These are phyloP conservation scores for Chrysoporthe puriensis DNA, from an alignment of 2,329 filamentous ascomycete species.

Conservation along the genomic window DNA sequence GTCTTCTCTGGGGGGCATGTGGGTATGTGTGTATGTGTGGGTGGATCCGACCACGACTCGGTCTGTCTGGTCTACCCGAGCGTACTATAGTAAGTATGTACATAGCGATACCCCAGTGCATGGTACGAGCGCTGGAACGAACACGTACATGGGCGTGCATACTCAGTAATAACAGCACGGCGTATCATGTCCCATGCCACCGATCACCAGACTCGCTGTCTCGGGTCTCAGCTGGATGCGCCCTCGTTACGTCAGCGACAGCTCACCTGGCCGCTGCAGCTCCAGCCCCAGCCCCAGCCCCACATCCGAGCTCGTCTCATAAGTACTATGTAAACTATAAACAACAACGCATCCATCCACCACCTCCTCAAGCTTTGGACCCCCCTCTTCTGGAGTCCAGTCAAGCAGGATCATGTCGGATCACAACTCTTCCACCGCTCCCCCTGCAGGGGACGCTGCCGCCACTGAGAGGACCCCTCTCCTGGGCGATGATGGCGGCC, in stretches of 20 bases:
- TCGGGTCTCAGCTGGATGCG: not conserved
- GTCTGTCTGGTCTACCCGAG: too few relatives aligned
- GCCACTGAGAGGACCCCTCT: constrained; percentile 27
- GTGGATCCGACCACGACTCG: too few relatives aligned
- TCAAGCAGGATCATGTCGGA: not conserved
- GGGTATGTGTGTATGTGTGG: too few relatives aligned
- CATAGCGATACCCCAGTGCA: too few relatives aligned
- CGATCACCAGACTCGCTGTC: not conserved
- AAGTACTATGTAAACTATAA: not conserved
- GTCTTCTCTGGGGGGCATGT: too few relatives aligned
- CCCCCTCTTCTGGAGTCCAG: not conserved
- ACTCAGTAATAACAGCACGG: too few relatives aligned
- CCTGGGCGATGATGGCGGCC: constrained; percentile 21
- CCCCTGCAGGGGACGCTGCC: not conserved
- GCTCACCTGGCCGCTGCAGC: not conserved
- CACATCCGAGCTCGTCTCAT: not conserved
- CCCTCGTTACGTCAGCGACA: not conserved
- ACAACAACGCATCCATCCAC: not conserved
- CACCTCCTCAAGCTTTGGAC: not conserved
- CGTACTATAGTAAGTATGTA: too few relatives aligned
- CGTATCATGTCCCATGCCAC: not conserved
- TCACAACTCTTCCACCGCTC: not conserved
- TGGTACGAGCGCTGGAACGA: too few relatives aligned
- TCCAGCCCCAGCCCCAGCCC: not conserved
- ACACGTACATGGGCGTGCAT: too few relatives aligned